A percentile compares a stretch with the other conserved stretches of the same genome.
Evolutionary conservation across 2,329 filamentous ascomycete genomes (phyloP).

Genomic region (Verticillium klebahnii): DNA sequence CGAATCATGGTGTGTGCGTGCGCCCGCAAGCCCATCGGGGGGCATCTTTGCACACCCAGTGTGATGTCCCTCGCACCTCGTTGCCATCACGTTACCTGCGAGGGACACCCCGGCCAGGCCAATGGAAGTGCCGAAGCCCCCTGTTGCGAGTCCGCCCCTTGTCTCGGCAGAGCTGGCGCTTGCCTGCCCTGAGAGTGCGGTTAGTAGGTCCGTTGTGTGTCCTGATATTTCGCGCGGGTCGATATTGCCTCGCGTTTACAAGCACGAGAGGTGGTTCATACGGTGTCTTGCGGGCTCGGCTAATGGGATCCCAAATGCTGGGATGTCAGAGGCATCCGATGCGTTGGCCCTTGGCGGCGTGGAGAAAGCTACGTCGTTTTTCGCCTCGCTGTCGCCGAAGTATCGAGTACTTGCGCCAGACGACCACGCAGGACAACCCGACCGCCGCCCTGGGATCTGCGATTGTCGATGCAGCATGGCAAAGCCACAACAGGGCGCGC

Average conservation of each 20-base stretch:
- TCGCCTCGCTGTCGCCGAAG: background rate
- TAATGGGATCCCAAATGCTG: background rate
- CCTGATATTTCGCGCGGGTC: background rate
- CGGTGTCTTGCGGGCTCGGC: background rate
- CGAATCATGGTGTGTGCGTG: background rate
- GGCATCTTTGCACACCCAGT: background rate
- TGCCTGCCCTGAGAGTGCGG: background rate
- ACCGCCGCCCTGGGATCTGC: background rate
- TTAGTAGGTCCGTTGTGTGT: background rate
- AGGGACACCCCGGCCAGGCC: background rate
- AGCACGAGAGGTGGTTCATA: background rate
- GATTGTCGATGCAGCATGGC: background rate
- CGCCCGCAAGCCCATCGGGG: background rate
- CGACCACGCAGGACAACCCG: background rate
- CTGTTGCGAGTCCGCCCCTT: background rate
- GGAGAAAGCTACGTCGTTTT: background rate
- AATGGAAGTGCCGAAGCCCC: background rate
- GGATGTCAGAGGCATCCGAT: background rate
- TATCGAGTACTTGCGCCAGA: background rate
- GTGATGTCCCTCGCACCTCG: background rate
- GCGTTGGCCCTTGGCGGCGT: background rate
- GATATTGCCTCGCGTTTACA: background rate
- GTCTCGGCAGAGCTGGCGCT: background rate
- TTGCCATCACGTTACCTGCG: background rate
- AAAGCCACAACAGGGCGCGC: background rate